Percentiles rank a stretch among this genome's conserved stretches.
phyloP scores from a whole-genome alignment of 345 rosid genomes.

The Iberis pinnata region DNA sequence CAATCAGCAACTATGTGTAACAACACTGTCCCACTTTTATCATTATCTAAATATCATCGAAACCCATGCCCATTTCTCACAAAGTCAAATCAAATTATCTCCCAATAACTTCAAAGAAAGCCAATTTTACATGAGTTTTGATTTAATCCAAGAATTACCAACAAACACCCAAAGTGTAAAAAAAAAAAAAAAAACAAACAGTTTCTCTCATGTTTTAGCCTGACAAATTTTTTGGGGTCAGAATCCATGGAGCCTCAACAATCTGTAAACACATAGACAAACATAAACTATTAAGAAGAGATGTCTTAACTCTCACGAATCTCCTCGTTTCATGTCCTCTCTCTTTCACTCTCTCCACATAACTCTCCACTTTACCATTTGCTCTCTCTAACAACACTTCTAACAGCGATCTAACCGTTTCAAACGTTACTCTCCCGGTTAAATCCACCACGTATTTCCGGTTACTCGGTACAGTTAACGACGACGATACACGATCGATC shows the following conservation, averaged over 20 bases:
- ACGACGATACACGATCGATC: conserved; percentile 50
- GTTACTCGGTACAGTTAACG: conserved; percentile 58
- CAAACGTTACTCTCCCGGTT: conserved; percentile 57
- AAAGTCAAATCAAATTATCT: conserved; percentile 19
- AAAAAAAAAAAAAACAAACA: background rate
- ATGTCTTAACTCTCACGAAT: conserved; percentile 46
- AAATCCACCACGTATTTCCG: conserved; percentile 63
- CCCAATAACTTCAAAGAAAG: no score
- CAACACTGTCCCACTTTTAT: conserved; percentile 2
- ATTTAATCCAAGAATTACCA: conserved; percentile 30
- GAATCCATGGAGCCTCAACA: conserved; percentile 51
- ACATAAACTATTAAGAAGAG: conserved; percentile 42
- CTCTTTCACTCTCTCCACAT: conserved; percentile 38
- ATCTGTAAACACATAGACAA: conserved; percentile 57
- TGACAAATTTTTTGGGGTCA: conserved; percentile 42
- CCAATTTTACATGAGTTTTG: conserved; percentile 17
- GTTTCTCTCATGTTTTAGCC: conserved; percentile 19
- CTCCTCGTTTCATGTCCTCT: conserved; percentile 41
- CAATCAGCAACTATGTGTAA: no score
- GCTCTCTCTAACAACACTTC: conserved; percentile 49
- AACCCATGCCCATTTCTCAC: conserved; percentile 16
- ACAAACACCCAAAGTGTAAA: conserved; percentile 5
- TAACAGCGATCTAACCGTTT: conserved; percentile 61
- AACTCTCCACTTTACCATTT: conserved; percentile 35
- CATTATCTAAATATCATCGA: conserved; percentile 17